Evolutionary conservation across 257 asterid genomes (phyloP).

Genomic region (Solanum piurae): DNA sequence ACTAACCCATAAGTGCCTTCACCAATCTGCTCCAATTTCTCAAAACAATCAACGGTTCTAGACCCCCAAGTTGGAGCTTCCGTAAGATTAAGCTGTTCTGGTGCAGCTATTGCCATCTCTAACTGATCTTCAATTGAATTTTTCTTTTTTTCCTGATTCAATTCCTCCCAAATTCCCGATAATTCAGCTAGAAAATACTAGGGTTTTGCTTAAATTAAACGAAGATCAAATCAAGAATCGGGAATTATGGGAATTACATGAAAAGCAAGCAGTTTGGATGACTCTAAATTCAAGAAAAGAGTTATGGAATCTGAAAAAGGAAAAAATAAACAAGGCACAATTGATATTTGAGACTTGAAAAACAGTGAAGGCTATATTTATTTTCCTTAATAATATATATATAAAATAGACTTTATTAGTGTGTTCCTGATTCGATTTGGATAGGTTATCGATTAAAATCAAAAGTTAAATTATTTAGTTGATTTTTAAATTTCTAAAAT

Average conservation of each 20-base stretch:
- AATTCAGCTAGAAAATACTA: not conserved
- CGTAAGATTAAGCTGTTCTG: slow-evolving; percentile 57
- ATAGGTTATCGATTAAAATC: too few relatives aligned
- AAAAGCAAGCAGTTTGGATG: not conserved
- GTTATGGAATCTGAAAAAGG: not conserved
- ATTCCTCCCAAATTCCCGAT: not conserved
- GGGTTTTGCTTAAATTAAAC: not conserved
- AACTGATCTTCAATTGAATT: not conserved
- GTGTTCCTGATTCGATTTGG: too few relatives aligned
- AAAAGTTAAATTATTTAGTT: too few relatives aligned
- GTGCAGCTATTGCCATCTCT: slow-evolving; percentile 35
- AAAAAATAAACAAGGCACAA: not conserved
- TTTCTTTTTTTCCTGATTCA: not conserved
- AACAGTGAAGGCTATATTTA: not conserved
- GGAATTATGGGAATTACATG: not conserved
- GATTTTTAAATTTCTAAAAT: too few relatives aligned
- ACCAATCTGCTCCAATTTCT: slow-evolving; percentile 90
- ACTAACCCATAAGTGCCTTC: slow-evolving; percentile 96
- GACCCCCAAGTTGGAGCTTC: slow-evolving; percentile 93
- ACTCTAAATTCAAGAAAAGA: not conserved
- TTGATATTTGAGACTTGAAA: not conserved
- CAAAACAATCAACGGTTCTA: slow-evolving; percentile 88
- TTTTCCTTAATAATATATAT: not conserved
- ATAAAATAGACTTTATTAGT: too few relatives aligned
- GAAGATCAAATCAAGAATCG: not conserved